Percentiles rank a stretch among this genome's conserved stretches.
phyloP scores from a whole-genome alignment of 768 basidiomycete genomes.

The Boletus subparvulus region DNA sequence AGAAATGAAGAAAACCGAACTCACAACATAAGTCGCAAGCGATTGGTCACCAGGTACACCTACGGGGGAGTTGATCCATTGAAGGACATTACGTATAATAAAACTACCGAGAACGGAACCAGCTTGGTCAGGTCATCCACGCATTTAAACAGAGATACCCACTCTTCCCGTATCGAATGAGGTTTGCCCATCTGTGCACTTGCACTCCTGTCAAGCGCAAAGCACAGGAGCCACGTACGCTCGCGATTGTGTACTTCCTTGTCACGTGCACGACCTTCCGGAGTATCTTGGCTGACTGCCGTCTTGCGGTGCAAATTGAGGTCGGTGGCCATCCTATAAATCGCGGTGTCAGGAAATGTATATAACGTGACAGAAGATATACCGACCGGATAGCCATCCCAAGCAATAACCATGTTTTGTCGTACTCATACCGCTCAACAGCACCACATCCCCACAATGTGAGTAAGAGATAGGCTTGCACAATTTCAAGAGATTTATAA shows the following conservation, averaged over 20 bases:
- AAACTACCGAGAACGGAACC: slow-evolving; percentile 45
- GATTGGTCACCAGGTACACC: slow-evolving; percentile 64
- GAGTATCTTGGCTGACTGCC: slow-evolving; percentile 56
- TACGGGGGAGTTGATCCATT: slow-evolving; percentile 72
- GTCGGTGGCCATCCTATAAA: slow-evolving; percentile 86
- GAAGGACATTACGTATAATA: slow-evolving; percentile 79
- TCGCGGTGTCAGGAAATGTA: slow-evolving; percentile 9
- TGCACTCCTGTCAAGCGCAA: slow-evolving; percentile 81
- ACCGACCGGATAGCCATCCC: slow-evolving; percentile 82
- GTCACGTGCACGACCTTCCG: slow-evolving; percentile 79
- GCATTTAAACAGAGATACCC: slow-evolving; percentile 32
- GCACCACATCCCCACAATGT: slow-evolving; percentile 91
- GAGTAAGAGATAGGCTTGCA: slow-evolving; percentile 91
- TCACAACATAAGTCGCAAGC: slow-evolving; percentile 74
- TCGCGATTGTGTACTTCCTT: slow-evolving; percentile 91
- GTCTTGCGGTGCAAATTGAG: slow-evolving; percentile 93
- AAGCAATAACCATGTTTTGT: slow-evolving; percentile 87
- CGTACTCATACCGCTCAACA: slow-evolving; percentile 94
- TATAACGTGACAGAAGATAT: background rate
- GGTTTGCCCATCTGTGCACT: slow-evolving; percentile 98
- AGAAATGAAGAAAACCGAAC: slow-evolving; percentile 21
- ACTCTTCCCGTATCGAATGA: slow-evolving; percentile 91
- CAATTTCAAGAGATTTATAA: slow-evolving; percentile 92
- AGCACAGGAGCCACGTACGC: slow-evolving; percentile 90
- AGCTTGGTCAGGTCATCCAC: background rate